Evolutionary conservation across 805 yeast genomes (phyloP).

Genomic region (Nakazawaea populi): DNA sequence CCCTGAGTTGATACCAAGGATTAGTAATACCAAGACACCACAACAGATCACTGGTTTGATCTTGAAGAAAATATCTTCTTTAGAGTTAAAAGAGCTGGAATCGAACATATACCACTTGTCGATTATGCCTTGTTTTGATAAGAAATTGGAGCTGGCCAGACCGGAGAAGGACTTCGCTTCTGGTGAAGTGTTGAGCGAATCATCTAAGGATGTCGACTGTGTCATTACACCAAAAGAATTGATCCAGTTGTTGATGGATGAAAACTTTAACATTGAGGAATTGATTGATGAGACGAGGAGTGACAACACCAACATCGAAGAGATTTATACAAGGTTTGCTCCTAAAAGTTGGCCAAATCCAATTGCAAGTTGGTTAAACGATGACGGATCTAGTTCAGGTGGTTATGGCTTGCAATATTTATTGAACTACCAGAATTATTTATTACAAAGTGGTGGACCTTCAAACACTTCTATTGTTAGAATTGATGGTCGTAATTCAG

Average conservation of each 20-base stretch:
- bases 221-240: slow-evolving; percentile 90
- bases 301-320: slow-evolving; percentile 11
- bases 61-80: slow-evolving; percentile 46
- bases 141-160: slow-evolving; percentile 90
- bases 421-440: slow-evolving; percentile 24
- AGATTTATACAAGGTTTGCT: slow-evolving; percentile 27
- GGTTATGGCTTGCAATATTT: slow-evolving; percentile 80
- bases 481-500: slow-evolving; percentile 68
- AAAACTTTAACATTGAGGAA: slow-evolving; percentile 30
- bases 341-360: slow-evolving; percentile 62
- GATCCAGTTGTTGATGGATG: slow-evolving; percentile 61
- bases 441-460: slow-evolving; percentile 15
- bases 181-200: slow-evolving; percentile 13
- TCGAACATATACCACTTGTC: slow-evolving; percentile 67
- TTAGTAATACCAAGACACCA: slow-evolving; percentile 79
- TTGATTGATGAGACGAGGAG: slow-evolving; percentile 14
- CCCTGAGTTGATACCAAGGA: slow-evolving; percentile 66
- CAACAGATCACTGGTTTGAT: slow-evolving; percentile 88
- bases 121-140: slow-evolving; percentile 96
- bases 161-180: slow-evolving; percentile 46
- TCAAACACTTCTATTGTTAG: slow-evolving; percentile 23
- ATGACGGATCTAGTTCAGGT: slow-evolving; percentile 80
- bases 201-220: slow-evolving; percentile 72
- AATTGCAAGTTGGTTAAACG: slow-evolving; percentile 61
- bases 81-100: slow-evolving; percentile 22